Conservation (phyloP, 176 grass and related monocot genomes). For the Puya raimondii region DNA sequence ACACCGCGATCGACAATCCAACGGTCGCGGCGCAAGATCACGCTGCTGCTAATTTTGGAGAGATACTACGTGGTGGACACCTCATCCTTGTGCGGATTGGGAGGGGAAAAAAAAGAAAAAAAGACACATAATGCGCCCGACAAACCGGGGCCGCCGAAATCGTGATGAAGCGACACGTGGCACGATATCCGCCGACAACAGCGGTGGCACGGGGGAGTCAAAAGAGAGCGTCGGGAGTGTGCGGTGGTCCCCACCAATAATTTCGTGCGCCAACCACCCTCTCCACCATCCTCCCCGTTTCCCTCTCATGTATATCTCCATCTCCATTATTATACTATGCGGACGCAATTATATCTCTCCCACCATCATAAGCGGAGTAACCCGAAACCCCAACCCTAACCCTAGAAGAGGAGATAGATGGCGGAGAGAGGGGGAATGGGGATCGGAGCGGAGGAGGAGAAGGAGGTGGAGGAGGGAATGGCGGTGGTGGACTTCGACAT, state of each 20-base stretch:
- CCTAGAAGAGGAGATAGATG: conserved; percentile 14
- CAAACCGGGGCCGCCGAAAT: too few relatives aligned
- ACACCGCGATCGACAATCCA: too few relatives aligned
- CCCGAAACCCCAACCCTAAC: conserved; percentile 2
- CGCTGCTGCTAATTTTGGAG: too few relatives aligned
- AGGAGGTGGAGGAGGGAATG: conserved; percentile 26
- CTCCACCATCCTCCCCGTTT: not conserved
- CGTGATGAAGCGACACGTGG: too few relatives aligned
- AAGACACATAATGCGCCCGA: too few relatives aligned
- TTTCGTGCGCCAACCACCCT: not conserved
- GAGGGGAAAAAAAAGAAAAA: too few relatives aligned
- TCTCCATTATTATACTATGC: not conserved
- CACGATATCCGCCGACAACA: too few relatives aligned
- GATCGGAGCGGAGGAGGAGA: conserved; percentile 16
- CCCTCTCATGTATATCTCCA: not conserved
- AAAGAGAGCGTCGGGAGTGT: not conserved
- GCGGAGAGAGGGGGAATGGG: conserved; percentile 2
- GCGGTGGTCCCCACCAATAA: not conserved
- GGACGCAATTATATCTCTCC: not conserved
- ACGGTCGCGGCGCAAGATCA: too few relatives aligned
- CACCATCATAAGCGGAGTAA: not conserved
- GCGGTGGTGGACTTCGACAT: conserved; percentile 90
- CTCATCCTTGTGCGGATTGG: too few relatives aligned
- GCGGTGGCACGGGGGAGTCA: too few relatives aligned
- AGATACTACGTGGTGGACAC: too few relatives aligned